Evolutionary conservation across 495 filamentous ascomycete genomes (phyloP), one percentile per base, ranked within the genome.

Genomic region (Lasiosphaeria hispida): DNA sequence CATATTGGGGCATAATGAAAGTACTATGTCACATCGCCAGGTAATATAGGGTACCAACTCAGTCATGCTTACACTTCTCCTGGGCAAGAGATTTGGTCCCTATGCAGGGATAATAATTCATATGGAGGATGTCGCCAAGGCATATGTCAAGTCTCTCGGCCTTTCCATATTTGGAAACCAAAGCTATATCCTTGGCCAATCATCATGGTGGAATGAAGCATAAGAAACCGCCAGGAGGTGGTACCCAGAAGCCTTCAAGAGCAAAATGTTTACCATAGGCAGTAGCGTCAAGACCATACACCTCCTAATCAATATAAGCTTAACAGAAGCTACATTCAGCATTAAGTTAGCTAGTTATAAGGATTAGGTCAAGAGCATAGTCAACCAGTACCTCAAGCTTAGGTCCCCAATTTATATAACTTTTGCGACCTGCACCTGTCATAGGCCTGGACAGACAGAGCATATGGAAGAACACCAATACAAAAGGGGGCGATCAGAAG

Each of bases 281-380:
- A 80, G 77, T 4, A 67, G 59, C 10, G 63, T 73, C 50, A 35
- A 44, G 35, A 71, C 74, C 1, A 71, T 70, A 7, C 60, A 63
- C 4, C 70, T 78, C 33, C 70, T 66, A 4, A 55, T 82, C 19
- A 74, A 80, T 63, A 62, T 70, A n/a, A 69, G 64, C 42, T 37
- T 69, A 3, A 78, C 77, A 10, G 74, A 80, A 56, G 66, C 68
- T 23, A 67, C 66, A 2, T 78, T 84, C 64, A 77, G 78, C 4
- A 75, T 79, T 66, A 63, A 71, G 44, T 77, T 78, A 54, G 52
- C 57, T 14, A 60, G 63, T 15, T 81, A 77, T 61, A 72, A 77
- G 61, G 75, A 82, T 56, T 78, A 77, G 55, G 71, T 83, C 9
- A 69, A 70, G 64, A 73, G 69, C 59, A 63, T 72, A 2, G 67